Conservation (phyloP, 768 basidiomycete genomes). For the Panaeolus papilionaceus region DNA sequence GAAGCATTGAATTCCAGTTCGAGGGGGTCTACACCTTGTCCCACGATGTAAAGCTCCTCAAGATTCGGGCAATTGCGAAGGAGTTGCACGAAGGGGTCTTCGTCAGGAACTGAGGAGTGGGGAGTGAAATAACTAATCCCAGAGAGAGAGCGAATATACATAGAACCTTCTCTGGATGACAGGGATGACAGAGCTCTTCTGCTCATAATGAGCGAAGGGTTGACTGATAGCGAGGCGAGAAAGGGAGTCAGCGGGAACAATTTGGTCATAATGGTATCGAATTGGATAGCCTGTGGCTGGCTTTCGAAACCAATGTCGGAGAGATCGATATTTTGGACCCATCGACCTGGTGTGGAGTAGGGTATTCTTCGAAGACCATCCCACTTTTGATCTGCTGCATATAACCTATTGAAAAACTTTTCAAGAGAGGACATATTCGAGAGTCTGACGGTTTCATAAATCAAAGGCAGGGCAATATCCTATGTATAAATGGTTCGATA, state of each 20-base stretch:
- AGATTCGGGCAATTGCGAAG: conserved; percentile 61
- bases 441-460: conserved; percentile 64
- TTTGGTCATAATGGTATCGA: conserved; percentile 68
- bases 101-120: conserved; percentile 39
- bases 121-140: conserved; percentile 59
- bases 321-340: conserved; percentile 81
- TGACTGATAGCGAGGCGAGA: conserved; percentile 58
- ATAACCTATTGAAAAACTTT: conserved; percentile 63
- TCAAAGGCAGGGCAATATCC: conserved; percentile 70
- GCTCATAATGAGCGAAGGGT: conserved; percentile 65
- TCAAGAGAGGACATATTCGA: conserved; percentile 51
- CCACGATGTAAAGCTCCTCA: conserved; percentile 68
- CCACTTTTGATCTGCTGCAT: conserved; percentile 77
- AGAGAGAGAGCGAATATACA: conserved; percentile 54
- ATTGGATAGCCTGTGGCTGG: conserved; percentile 52
- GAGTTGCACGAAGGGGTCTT: conserved; percentile 65
- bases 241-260: conserved; percentile 76
- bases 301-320: conserved; percentile 54
- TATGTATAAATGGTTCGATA: conserved; percentile 42
- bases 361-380: conserved; percentile 88
- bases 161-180: conserved; percentile 54
- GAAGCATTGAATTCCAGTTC: conserved; percentile 49
- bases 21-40: conserved; percentile 59
- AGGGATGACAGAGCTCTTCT: conserved; percentile 61
- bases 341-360: conserved; percentile 87